Base-by-base conservation (phyloP, 1,284 basidiomycete genomes). In the Ceratobasidium sp. region DNA sequence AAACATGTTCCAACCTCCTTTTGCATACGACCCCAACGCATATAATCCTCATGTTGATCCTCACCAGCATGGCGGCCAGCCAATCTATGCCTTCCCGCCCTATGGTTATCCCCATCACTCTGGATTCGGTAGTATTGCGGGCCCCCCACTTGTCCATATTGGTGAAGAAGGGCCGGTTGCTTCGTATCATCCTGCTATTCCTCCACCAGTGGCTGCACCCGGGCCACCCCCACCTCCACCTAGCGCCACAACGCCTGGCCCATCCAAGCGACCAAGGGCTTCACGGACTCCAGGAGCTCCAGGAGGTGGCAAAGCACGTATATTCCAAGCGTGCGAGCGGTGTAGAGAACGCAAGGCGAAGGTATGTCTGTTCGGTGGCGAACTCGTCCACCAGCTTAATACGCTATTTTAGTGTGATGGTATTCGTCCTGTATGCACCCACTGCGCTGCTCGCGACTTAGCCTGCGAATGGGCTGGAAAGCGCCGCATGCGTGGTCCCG, bases 391-490 rank as follows among this genome's bases (percentile, higher is more conserved):
- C 31, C 20, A 3, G 34, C 12, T 34, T 54, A 15, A 67, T 40
- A 15, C 29, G 29, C 7, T 8, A 22, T 31, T 25, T 8, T 54
- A 67, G 62, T 67, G 62, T 45, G 62, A 67, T 31, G 62, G 62
- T 32, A 40, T 40, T 15, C 62, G 62, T 7, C 62, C 62, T 17
- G 38, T 67, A 17, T 67, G 62, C 29, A 53, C 62, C 15, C 62
- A 67, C 32, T 67, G 62, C 32, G 62, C 62, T 13, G 34, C 62
- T 22, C 62, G 62, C 22, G 62, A 67, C 22, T 29, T 67, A 20
- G 54, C 43, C 52, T 67, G 62, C n/a, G 62, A 67, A 67, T 67
- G 62, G 62, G 62, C 62, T 35, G 62, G 45, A 29, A 67, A 67
- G 29, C 62, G 62, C 10, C 62, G 62, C 17, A 67, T 67, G 62